phyloP scores from a whole-genome alignment of 108 stramenopile genomes.

The Pseudonitzschia delicatissima region DNA sequence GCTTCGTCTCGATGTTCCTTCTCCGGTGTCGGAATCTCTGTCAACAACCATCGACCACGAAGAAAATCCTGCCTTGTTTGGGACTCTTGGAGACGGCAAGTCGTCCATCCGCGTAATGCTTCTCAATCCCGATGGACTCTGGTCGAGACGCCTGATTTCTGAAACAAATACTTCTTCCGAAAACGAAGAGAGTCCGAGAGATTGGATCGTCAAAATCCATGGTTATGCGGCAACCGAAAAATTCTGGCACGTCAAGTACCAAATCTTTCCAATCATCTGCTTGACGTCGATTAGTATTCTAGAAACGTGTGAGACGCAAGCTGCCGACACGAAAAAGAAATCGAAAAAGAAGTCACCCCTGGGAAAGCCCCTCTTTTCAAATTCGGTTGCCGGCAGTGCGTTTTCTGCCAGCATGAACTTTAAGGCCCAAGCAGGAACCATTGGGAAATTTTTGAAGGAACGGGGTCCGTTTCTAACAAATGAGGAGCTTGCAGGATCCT shows the following conservation, averaged over 20 bases:
- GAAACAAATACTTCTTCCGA: not conserved
- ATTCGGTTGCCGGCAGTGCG: not conserved
- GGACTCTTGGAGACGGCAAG: slow-evolving; percentile 7
- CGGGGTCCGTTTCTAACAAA: slow-evolving; percentile 13
- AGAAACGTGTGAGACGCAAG: not conserved
- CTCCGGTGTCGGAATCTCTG: not conserved
- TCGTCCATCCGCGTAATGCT: slow-evolving; percentile 17
- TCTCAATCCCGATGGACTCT: slow-evolving; percentile 5
- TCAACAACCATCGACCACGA: not conserved
- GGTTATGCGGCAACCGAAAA: slow-evolving; percentile 17
- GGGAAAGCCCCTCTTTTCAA: not conserved
- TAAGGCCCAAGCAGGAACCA: slow-evolving; percentile 12
- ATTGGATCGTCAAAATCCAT: slow-evolving; percentile 8
- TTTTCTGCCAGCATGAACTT: not conserved
- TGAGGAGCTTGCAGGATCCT: slow-evolving; percentile 15
- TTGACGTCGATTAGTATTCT: slow-evolving; percentile 17
- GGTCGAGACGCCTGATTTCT: not conserved
- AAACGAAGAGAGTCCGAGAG: too few relatives aligned
- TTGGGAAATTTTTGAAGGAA: slow-evolving; percentile 17
- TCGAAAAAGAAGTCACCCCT: not conserved
- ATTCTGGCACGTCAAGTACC: slow-evolving; percentile 13
- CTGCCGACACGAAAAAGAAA: not conserved
- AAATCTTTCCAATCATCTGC: slow-evolving; percentile 15
- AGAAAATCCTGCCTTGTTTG: not conserved
- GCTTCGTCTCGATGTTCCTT: slow-evolving; percentile 2